A percentile compares a stretch with the other conserved stretches of the same genome.
Conservation (phyloP, 2,329 filamentous ascomycete genomes). For the Aureobasidium sp. region DNA sequence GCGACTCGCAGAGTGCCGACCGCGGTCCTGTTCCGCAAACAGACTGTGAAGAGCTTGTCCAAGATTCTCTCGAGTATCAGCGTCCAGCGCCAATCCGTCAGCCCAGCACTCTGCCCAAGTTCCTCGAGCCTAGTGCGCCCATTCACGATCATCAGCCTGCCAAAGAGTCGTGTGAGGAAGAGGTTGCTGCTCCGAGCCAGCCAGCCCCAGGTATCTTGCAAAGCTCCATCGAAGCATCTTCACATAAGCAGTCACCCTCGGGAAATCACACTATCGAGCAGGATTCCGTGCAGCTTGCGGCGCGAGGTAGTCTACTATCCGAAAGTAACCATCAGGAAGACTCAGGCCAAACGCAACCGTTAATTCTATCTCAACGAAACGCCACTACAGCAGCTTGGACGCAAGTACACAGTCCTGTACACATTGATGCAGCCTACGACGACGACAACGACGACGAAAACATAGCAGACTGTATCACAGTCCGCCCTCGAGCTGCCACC, state of each 20-base stretch:
- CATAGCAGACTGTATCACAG: neutral
- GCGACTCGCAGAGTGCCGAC: neutral
- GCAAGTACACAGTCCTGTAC: neutral
- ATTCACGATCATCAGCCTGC: neutral
- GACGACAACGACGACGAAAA: neutral
- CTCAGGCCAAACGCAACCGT: neutral
- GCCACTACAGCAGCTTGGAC: neutral
- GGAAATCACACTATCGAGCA: neutral
- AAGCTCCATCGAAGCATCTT: neutral
- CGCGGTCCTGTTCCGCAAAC: neutral
- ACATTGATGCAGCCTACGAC: neutral
- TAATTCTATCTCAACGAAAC: neutral
- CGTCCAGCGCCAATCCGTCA: neutral
- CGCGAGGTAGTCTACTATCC: no score
- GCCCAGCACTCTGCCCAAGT: neutral
- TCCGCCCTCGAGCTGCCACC: neutral
- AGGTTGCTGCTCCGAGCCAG: neutral
- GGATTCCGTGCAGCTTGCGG: neutral
- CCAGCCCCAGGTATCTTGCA: neutral
- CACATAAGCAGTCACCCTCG: neutral
- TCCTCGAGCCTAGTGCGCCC: neutral
- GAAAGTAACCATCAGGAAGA: neutral
- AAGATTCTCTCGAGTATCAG: neutral
- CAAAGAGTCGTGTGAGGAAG: neutral
- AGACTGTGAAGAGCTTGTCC: neutral